phyloP scores from a whole-genome alignment of 768 basidiomycete genomes.

The Hypsizygus marmoreus region DNA sequence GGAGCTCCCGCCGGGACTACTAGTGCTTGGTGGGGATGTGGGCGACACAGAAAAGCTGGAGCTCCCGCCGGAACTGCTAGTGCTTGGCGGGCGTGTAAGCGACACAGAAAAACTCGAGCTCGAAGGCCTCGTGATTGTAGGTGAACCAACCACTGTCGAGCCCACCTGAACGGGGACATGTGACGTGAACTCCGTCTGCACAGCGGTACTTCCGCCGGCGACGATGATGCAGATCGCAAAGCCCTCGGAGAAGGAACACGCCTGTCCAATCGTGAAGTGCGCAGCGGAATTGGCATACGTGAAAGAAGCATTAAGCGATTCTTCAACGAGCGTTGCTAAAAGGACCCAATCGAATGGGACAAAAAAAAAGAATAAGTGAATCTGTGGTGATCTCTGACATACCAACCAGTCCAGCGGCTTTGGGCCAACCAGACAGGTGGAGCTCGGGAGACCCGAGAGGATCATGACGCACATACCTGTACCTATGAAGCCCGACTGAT shows the following conservation, averaged over 20 bases:
- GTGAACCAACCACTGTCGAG: neutral
- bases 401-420: too few relatives aligned
- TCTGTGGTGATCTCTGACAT: too few relatives aligned
- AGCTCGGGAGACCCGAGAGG: too few relatives aligned
- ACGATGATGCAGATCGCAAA: slow-evolving; percentile 28
- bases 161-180: slow-evolving; percentile 18
- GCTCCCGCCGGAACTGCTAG: too few relatives aligned
- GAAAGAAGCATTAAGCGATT: slow-evolving; percentile 38
- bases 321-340: slow-evolving; percentile 47
- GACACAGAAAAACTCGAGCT: neutral
- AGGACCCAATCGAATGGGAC: neutral
- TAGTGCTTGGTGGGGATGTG: too few relatives aligned
- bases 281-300: slow-evolving; percentile 33
- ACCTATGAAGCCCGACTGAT: slow-evolving; percentile 34
- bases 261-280: slow-evolving; percentile 23
- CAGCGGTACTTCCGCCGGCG: slow-evolving; percentile 24
- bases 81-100: neutral
- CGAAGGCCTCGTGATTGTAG: neutral
- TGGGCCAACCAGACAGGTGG: too few relatives aligned
- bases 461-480: slow-evolving; percentile 38
- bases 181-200: slow-evolving; percentile 26
- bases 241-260: slow-evolving; percentile 24
- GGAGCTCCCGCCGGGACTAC: too few relatives aligned
- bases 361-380: neutral
- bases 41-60: too few relatives aligned